Evolutionary conservation across 2,329 filamentous ascomycete species (phyloP).

Genomic region (Clonostachys rhizophaga): DNA sequence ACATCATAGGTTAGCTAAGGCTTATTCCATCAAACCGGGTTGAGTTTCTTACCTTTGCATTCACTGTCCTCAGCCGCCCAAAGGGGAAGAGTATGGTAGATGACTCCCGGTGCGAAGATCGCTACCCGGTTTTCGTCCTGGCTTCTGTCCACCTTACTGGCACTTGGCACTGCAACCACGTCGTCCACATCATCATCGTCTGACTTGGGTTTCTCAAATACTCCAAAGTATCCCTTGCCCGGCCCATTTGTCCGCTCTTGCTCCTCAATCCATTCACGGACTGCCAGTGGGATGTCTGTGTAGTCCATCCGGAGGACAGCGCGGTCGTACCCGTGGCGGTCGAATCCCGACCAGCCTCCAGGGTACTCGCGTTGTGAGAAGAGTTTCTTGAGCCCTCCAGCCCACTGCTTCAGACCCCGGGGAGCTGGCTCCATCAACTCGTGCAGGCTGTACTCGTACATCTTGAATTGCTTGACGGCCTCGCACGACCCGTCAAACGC

Average conservation of each 20-base stretch:
- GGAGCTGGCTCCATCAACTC: slow-evolving; percentile 31
- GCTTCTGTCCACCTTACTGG: slow-evolving; percentile 16
- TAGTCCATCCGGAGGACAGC: slow-evolving; percentile 42
- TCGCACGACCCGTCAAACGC: slow-evolving; percentile 27
- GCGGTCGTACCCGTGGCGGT: slow-evolving; percentile 44
- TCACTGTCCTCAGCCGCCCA: slow-evolving; percentile 38
- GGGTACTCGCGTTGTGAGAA: slow-evolving; percentile 39
- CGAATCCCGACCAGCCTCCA: slow-evolving; percentile 45
- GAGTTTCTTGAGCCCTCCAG: slow-evolving; percentile 29
- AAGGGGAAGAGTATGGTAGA: slow-evolving; percentile 43
- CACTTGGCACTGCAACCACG: slow-evolving; percentile 20
- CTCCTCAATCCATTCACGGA: slow-evolving; percentile 42
- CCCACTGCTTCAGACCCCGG: slow-evolving; percentile 29
- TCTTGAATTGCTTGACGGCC: slow-evolving; percentile 24
- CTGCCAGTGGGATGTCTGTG: slow-evolving; percentile 30
- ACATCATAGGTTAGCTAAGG: not conserved
- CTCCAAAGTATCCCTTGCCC: slow-evolving; percentile 31
- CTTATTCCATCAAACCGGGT: not conserved
- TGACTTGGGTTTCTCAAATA: slow-evolving; percentile 32
- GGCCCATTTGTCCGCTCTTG: slow-evolving; percentile 25
- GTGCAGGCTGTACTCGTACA: slow-evolving; percentile 35
- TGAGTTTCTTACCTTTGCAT: slow-evolving; percentile 31
- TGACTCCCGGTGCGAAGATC: slow-evolving; percentile 47
- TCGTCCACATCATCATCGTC: slow-evolving; percentile 32
- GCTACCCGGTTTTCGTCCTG: slow-evolving; percentile 28